Conservation (phyloP, 2,329 filamentous ascomycete genomes). For the Fusarium incarnatum region DNA sequence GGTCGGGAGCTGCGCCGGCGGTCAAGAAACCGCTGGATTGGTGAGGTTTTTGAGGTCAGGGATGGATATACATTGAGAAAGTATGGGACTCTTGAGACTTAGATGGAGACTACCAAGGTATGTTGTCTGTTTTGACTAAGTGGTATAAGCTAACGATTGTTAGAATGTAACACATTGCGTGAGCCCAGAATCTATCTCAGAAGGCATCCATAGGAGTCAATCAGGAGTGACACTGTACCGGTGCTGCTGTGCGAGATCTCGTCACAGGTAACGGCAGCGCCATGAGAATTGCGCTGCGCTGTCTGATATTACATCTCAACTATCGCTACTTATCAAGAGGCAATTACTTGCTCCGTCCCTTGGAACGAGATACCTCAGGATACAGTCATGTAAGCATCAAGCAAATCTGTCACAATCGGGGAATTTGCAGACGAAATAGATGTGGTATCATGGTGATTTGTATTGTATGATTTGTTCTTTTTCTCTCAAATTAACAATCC, state of each 20-base stretch:
- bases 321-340: not conserved
- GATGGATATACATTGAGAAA: not conserved
- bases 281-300: not conserved
- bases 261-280: not conserved
- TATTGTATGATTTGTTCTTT: not conserved
- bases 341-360: not conserved
- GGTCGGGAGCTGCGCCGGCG: slow-evolving; percentile 39
- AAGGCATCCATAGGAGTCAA: not conserved
- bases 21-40: slow-evolving; percentile 54
- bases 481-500: not conserved
- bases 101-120: slow-evolving; percentile 5
- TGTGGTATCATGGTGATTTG: not conserved
- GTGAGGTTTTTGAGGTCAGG: slow-evolving; percentile 44
- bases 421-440: not conserved
- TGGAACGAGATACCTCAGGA: not conserved
- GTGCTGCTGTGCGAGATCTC: too few species aligned
- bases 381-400: not conserved
- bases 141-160: not conserved
- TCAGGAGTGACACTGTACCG: not conserved
- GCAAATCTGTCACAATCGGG: not conserved
- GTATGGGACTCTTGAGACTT: not conserved
- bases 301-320: not conserved
- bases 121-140: not conserved
- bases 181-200: not conserved
- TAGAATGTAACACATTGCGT: not conserved